Evolutionary conservation across 257 asterid species (phyloP).

Genomic region (Nicotiana undulata): DNA sequence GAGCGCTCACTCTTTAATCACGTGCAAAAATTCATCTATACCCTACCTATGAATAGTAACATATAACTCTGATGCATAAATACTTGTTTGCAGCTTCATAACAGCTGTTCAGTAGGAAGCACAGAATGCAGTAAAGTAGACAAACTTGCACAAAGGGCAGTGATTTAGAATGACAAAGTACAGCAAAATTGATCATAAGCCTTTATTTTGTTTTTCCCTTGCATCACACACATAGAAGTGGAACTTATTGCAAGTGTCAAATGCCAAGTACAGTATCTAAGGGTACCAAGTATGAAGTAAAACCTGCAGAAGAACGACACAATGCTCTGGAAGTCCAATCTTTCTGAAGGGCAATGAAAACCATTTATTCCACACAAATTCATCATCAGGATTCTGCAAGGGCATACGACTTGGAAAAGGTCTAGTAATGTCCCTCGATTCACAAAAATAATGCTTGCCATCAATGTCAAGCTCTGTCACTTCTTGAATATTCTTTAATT

Average conservation of each 20-base stretch:
- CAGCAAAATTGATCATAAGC: background rate
- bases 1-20: no score
- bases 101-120: no score
- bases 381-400: slow-evolving; percentile 77
- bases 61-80: no score
- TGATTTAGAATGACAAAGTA: no score
- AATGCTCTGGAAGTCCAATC: slow-evolving; percentile 88
- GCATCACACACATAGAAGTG: background rate
- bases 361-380: slow-evolving; percentile 98
- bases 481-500: slow-evolving; percentile 79
- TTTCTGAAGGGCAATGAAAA: slow-evolving; percentile 70
- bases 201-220: background rate
- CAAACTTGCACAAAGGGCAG: no score
- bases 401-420: slow-evolving; percentile 94
- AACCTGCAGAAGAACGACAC: slow-evolving; percentile 93
- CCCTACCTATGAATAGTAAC: no score
- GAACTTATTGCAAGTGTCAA: slow-evolving; percentile 9
- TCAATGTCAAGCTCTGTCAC: slow-evolving; percentile 87
- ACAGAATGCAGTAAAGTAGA: no score
- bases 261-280: slow-evolving; percentile 19
- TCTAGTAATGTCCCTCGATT: slow-evolving; percentile 84
- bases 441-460: slow-evolving; percentile 91
- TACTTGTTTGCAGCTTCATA: no score
- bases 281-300: slow-evolving; percentile 33
- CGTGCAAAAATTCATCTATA: no score